Base-by-base conservation (phyloP, 805 yeast species). In the Yarrowia osloensis region DNA sequence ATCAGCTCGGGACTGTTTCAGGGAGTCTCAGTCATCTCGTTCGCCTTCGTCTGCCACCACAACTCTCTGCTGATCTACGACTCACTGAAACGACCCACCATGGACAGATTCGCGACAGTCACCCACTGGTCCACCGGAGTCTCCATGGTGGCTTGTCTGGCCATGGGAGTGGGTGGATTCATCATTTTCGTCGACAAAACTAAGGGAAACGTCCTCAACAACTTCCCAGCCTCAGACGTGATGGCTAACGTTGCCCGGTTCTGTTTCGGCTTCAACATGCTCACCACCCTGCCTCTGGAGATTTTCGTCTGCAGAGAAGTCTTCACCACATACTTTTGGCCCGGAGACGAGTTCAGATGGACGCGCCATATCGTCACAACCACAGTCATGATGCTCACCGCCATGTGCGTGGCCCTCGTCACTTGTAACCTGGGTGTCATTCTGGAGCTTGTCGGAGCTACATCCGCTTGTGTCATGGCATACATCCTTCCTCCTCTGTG, bases 31-130 rank as follows among this genome's bases (percentile, higher is more conserved):
- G 97, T 93, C 61, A 91, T 93, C 35, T 91, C 97, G 0, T 93
- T 93, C 79, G 98, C 98, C 1, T 82, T 94, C 70, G 98, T 93
- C 3, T 93, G 98, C 74, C 98, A 93, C 74, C 98, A 93, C 76
- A 93, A 93, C 75, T 91, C 98, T 0, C 85, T 94, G 31, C 89
- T 93, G 73, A 94, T 93, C 50, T 93, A 88, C 79, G 91, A 90
- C 74, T 91, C 97, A 0, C 82, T 94, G 73, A 84, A 83, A 70
- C 84, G 84, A 22, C 94, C 97, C 6, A 86, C 96, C 3, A 74
- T 91, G 71, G 87, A 86, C 69, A 81, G 93, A 69, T 93, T 93
- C 74, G 82, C 90, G 49, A 81, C 78, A 46, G 83, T 93, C 28
- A 92, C 97, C 1, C 98, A 94, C 75, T 83, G 89, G 70, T 89